These are phyloP conservation scores for Podila verticillata DNA, from an alignment of 192 early-diverging fungal species.

Conservation along the genomic window DNA sequence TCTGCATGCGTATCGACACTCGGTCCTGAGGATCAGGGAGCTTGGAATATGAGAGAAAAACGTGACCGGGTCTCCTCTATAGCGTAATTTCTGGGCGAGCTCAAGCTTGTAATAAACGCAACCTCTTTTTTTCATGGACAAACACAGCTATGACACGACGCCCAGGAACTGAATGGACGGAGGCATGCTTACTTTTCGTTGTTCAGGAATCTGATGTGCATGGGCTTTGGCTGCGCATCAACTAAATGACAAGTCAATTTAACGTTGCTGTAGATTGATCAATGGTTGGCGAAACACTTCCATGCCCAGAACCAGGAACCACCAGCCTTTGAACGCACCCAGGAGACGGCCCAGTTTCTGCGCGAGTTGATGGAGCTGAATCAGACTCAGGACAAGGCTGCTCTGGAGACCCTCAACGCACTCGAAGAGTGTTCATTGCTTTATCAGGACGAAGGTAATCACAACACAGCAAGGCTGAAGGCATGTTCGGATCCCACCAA, in stretches of 20 bases:
- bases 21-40: neutral
- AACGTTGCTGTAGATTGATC: constrained; percentile 17
- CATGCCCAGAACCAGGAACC: neutral
- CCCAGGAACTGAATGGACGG: neutral
- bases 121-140: too few species aligned
- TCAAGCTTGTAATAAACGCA: too few species aligned
- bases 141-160: neutral
- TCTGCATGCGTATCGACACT: neutral
- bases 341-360: constrained; percentile 1
- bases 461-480: too few species aligned
- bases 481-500: too few species aligned
- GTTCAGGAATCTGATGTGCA: neutral
- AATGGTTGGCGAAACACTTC: constrained; percentile 28
- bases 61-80: too few species aligned
- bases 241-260: neutral
- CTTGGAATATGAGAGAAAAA: neutral
- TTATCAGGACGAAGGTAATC: constrained; percentile 26
- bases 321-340: constrained; percentile 32
- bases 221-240: neutral
- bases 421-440: constrained; percentile 1
- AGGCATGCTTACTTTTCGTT: neutral
- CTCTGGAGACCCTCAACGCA: constrained; percentile 2
- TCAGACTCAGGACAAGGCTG: constrained; percentile 13
- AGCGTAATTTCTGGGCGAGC: too few species aligned
- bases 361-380: constrained; percentile 18